phyloP scores from a whole-genome alignment of 2,329 filamentous ascomycete genomes.

The Cytospora leucostoma region DNA sequence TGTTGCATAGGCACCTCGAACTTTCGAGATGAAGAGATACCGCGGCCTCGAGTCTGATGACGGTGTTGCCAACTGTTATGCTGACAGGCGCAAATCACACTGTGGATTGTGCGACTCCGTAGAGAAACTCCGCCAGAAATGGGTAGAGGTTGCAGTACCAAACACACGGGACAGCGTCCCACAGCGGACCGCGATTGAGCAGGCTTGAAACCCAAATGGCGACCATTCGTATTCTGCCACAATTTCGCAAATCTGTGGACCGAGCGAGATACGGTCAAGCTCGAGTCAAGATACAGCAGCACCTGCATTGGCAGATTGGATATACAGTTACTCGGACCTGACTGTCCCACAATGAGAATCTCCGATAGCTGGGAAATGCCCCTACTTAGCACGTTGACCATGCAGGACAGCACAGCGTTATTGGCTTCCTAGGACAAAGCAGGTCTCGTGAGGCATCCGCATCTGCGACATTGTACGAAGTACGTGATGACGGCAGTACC shows the following conservation, averaged over 20 bases:
- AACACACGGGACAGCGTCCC: constrained; percentile 9
- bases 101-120: not conserved
- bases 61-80: not conserved
- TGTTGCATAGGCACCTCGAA: not conserved
- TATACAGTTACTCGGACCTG: constrained; percentile 6
- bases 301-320: constrained; percentile 17
- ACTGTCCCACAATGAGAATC: constrained; percentile 6
- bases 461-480: constrained; percentile 1
- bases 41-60: not conserved
- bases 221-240: constrained; percentile 22
- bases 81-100: not conserved
- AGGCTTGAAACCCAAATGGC: not conserved
- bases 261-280: not conserved
- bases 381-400: constrained; percentile 1
- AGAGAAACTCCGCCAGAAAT: not conserved
- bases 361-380: not conserved
- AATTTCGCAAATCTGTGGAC: constrained; percentile 5
- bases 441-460: not conserved
- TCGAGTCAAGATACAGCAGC: not conserved
- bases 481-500: not conserved
- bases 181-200: not conserved
- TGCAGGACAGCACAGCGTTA: constrained; percentile 9
- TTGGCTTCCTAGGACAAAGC: not conserved
- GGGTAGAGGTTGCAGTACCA: constrained; percentile 1
- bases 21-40: not conserved